Conservation (phyloP, 1,284 basidiomycete genomes). For the Peniophora sp. region DNA sequence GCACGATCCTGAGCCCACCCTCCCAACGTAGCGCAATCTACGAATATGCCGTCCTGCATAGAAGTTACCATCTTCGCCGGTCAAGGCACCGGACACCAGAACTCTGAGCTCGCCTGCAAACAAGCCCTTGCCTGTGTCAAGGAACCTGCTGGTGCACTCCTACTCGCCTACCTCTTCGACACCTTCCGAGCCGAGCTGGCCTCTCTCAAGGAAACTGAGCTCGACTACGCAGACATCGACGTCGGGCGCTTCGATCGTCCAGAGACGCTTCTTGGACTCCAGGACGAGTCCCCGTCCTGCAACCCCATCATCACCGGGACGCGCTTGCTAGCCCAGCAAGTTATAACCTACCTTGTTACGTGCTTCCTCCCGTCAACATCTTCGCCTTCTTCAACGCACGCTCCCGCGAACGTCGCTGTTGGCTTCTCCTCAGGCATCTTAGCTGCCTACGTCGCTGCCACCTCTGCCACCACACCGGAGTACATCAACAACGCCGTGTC, state of each 20-base stretch:
- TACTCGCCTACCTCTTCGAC: constrained; percentile 41
- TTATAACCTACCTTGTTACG: constrained; percentile 39
- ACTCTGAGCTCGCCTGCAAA: constrained; percentile 24
- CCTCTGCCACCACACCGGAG: constrained; percentile 31
- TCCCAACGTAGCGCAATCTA: too few relatives aligned
- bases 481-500: constrained; percentile 41
- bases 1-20: too few relatives aligned
- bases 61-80: constrained; percentile 45
- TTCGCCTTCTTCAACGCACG: constrained; percentile 24
- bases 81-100: constrained; percentile 38
- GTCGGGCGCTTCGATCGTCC: constrained; percentile 31
- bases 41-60: neutral
- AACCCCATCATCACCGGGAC: constrained; percentile 46
- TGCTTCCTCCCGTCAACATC: constrained; percentile 23
- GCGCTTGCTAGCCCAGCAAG: constrained; percentile 43
- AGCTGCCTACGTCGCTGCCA: constrained; percentile 44
- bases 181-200: constrained; percentile 41
- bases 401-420: constrained; percentile 33
- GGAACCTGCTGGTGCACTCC: constrained; percentile 28
- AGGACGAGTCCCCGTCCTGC: constrained; percentile 21
- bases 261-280: constrained; percentile 28
- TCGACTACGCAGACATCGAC: constrained; percentile 29
- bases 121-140: constrained; percentile 32
- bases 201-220: constrained; percentile 29
- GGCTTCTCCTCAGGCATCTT: constrained; percentile 60